These are phyloP conservation scores for Saccharomycopsis sp. DNA, from an alignment of 805 yeast genomes.

Conservation along the genomic window DNA sequence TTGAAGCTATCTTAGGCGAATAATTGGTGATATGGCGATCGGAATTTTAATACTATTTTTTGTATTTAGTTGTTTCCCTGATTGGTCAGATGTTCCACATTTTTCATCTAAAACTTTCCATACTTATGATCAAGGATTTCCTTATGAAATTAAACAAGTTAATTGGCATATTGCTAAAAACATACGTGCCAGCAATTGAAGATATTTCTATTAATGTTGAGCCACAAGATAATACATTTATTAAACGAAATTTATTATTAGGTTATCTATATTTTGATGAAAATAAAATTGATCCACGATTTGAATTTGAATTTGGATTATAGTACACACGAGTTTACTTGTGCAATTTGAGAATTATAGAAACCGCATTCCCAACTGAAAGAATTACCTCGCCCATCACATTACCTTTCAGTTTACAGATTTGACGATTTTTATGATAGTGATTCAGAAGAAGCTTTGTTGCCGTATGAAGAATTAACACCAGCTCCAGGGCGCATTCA, in stretches of 20 bases:
- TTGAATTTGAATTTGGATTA: constrained; percentile 35
- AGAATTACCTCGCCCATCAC: constrained; percentile 14
- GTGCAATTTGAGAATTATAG: constrained; percentile 27
- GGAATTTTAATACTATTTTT: constrained; percentile 46
- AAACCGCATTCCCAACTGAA: constrained; percentile 37
- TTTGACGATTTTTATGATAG: constrained; percentile 39
- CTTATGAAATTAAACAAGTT: constrained; percentile 43
- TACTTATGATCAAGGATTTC: constrained; percentile 46
- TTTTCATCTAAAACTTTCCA: constrained; percentile 54
- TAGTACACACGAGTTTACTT: constrained; percentile 23
- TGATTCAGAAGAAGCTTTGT: constrained; percentile 48
- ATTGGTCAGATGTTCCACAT: constrained; percentile 33
- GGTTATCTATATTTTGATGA: constrained; percentile 57
- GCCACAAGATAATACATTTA: constrained; percentile 30
- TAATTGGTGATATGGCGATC: constrained; percentile 57
- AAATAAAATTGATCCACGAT: constrained; percentile 48
- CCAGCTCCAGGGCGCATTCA: constrained; percentile 52
- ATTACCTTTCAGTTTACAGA: constrained; percentile 35
- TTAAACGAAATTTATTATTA: constrained; percentile 30
- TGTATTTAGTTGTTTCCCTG: constrained; percentile 25
- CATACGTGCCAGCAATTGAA: constrained; percentile 41
- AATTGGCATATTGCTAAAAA: constrained; percentile 52
- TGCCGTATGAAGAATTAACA: constrained; percentile 41
- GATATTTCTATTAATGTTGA: constrained; percentile 30
- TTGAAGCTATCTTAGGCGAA: constrained; percentile 46